phyloP scores from a whole-genome alignment of 805 yeast species.

The Starmerella scarabaei region DNA sequence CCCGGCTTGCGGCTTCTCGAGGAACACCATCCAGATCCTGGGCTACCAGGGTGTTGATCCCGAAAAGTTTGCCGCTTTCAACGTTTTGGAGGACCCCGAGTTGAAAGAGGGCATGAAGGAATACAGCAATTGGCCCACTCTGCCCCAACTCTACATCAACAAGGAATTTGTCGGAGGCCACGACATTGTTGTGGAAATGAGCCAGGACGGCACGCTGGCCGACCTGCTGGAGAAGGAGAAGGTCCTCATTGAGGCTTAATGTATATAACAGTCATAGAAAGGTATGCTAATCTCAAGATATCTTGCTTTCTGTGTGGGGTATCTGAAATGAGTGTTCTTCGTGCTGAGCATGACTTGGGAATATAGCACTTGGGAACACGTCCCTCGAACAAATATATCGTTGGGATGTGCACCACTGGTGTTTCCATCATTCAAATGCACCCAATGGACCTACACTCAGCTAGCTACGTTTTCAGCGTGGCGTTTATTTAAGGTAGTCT shows the following conservation, averaged over 20 bases:
- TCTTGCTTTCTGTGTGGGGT: too few species aligned
- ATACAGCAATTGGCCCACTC: conserved; percentile 94
- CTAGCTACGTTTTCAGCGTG: too few species aligned
- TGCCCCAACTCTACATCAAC: conserved; percentile 82
- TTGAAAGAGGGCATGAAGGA: conserved; percentile 92
- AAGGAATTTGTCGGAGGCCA: conserved; percentile 96
- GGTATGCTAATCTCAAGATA: neutral
- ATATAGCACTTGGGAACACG: too few species aligned
- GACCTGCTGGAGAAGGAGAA: conserved; percentile 67
- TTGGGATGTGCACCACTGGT: too few species aligned
- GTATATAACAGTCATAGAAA: neutral
- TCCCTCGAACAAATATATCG: too few species aligned
- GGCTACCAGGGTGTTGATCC: conserved; percentile 98
- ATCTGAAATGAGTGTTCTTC: too few species aligned
- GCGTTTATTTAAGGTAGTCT: conserved; percentile 16
- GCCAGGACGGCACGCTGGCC: conserved; percentile 70
- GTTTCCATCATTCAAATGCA: too few species aligned
- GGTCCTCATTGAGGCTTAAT: conserved; percentile 50
- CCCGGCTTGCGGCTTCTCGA: conserved; percentile 95
- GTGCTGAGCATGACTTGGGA: too few species aligned
- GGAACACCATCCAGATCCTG: conserved; percentile 82
- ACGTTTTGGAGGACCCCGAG: conserved; percentile 88
- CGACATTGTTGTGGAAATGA: conserved; percentile 87
- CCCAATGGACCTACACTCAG: too few species aligned
- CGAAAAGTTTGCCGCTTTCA: conserved; percentile 87